A percentile compares a stretch with the other conserved stretches of the same genome.
Conservation (phyloP, 768 basidiomycete genomes). For the Glaciozyma antarctica region DNA sequence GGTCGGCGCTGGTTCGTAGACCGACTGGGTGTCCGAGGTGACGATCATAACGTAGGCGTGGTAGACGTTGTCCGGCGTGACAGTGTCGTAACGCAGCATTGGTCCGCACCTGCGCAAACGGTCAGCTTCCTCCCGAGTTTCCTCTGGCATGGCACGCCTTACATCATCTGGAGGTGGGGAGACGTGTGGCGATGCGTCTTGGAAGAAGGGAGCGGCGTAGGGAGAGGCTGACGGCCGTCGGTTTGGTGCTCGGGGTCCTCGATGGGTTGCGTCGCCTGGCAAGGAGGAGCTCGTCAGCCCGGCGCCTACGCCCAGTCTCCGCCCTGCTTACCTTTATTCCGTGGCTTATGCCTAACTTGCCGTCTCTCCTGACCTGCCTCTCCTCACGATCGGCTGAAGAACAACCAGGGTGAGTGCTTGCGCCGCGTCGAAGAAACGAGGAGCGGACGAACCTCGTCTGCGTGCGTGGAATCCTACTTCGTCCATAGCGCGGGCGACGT, state of each 20-base stretch:
- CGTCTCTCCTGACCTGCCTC: no score
- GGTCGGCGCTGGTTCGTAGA: constrained; percentile 63
- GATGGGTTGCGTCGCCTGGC: background rate
- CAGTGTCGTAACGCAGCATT: constrained; percentile 52
- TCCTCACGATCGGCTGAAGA: no score
- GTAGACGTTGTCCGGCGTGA: constrained; percentile 69
- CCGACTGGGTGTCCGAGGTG: constrained; percentile 68
- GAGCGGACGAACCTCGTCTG: background rate
- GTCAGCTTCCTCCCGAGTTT: background rate
- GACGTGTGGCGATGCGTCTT: constrained; percentile 19
- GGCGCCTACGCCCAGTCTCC: no score
- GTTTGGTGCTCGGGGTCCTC: constrained; percentile 3
- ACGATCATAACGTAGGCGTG: constrained; percentile 80
- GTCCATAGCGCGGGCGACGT: no score
- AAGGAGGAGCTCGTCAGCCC: no score
- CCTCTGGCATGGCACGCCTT: background rate
- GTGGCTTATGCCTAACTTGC: no score
- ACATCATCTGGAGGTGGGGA: constrained; percentile 29
- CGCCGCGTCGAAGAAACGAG: no score
- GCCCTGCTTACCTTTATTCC: no score
- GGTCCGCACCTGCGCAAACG: constrained; percentile 14
- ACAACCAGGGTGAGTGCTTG: no score
- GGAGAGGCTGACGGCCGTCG: background rate
- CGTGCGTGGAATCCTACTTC: constrained; percentile 31
- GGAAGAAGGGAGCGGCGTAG: constrained; percentile 3